Base-by-base conservation (phyloP, 495 filamentous ascomycete species). In the Daldinia vernicosa region DNA sequence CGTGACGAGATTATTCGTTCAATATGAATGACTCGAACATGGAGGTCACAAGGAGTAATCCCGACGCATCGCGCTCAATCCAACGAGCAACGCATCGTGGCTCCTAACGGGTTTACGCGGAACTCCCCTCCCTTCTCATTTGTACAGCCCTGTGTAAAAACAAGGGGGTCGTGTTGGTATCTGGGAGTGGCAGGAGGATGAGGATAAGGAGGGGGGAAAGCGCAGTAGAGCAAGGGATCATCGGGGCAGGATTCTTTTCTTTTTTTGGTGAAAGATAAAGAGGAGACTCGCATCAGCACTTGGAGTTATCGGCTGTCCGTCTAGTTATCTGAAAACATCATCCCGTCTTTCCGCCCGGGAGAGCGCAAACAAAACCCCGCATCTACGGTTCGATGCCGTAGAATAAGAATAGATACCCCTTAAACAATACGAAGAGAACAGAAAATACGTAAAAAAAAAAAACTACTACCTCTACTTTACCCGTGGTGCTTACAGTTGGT, bases 371-470 rank as follows among this genome's bases (percentile, higher is more conserved):
- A 40, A 51, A 58, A 71, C 61, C 30, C 26, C 58, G 66, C 71
- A 70, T 72, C 66, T 67, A 56, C 69, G 70, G 66, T 71, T 69
- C 55, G 60, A 75, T 69, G 70, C 61, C 76, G 72, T 77, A 76
- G 74, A 77, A 74, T 79, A 77, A 76, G 74, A 77, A 74, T 79
- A 77, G 76, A 79, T 76, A 27, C 77, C 77, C 75, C 61, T 69
- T 70, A 60, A 67, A 75, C 66, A 64, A 74, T 66, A 71, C 57
- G 37, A 62, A 63, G 54, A 66, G 61, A 70, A 50, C 37, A 52
- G 61, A 52, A 14, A 52, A 30, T 52, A 27, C 24, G 12, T 32
- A 54, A 56, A 56, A 22, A n/a, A n/a, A n/a, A n/a, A n/a, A n/a
- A n/a, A n/a, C n/a, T n/a, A n/a, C n/a, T n/a, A n/a, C 17, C 19